Base-by-base conservation (phyloP, 2,329 filamentous ascomycete genomes). In the Balansia obtecta region DNA sequence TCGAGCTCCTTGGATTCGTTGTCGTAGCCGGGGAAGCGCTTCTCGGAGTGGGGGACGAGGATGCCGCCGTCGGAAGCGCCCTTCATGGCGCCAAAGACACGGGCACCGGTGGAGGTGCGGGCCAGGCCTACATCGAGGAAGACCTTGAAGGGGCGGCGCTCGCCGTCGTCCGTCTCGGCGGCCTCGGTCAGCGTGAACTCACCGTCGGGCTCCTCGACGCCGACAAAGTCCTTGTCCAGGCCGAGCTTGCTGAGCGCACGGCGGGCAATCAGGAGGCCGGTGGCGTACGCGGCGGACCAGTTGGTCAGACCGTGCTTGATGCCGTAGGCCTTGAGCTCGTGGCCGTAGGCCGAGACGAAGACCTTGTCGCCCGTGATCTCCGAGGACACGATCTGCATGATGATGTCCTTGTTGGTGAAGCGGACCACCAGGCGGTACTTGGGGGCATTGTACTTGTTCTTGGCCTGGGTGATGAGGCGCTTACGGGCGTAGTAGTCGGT, bases 381-480 rank as follows among this genome's bases (percentile, higher is more conserved):
- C 55, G 93, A 94, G 70, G 81, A 86, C 71, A 98, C 83, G 71
- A 98, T 93, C 80, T 98, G 93, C 77, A 83, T 84, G 77, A 97
- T 86, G 79, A 97, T 95, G 82, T 98, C 91, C 75, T 89, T 88
- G 86, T 97, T 95, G 81, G 88, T 94, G 86, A 95, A 95, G 73
- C 93, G 93, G 71, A 98, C 88, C 62, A 98, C 93, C 69, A 98
- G 86, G 70, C 93, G 88, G 86, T 98, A 97, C 84, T 98, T 98
- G 76, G 93, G 93, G 58, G 93, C 86, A 78, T 95, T 95, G 86
- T 97, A 98, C 86, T 98, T 98, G 88, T 98, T 98, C 88, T 97
- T 98, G 78, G 93, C 93, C 83, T 98, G 93, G 79, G 88, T 90
- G 81, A 97, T 93, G 74, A 98, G 82, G 70, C 93, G 86, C 88